Evolutionary conservation across 2,329 filamentous ascomycete genomes (phyloP), one percentile per base, ranked within the genome.

Genomic region (Fusarium sp.): DNA sequence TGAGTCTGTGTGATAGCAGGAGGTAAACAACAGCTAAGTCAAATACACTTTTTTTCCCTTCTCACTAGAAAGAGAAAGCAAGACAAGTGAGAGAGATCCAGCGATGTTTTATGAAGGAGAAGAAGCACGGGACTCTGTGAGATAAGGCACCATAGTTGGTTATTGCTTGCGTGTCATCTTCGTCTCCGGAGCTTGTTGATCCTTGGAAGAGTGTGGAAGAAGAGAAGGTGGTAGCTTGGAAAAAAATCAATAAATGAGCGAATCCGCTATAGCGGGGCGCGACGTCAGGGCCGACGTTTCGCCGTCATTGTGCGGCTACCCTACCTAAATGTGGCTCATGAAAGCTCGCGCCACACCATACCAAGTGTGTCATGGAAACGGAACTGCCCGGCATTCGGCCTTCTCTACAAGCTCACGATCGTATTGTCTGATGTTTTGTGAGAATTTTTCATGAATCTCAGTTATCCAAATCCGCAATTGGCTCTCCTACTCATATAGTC

Each of bases 161-260:
- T 75, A 70, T 69, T 75, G 76, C 72, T 77, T 72, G 77, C 78
- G 76, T 79, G 78, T 77, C 78, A 75, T 78, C 74, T 80, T 80
- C 69, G 62, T 46, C 55, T 64, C 62, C 53, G 22, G 58, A 52
- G 67, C 59, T 58, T 70, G 67, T 75, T 68, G 65, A 68, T 56
- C 57, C 52, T 62, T 58, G 56, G 67, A 71, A 74, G 57, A 65
- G 41, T 64, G 58, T 75, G 45, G 67, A 73, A 76, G 52, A 49
- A 62, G 22, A 46, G n/a, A 48, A 66, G 30, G 53, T 55, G 32
- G 27, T 38, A 70, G 25, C 48, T 54, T 67, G 27, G 38, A 48
- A 71, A 72, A 74, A 74, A 65, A 72, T 69, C 44, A 66, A 61
- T 75, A 75, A 71, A 73, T 71, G 66, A 62, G 58, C 60, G 13